phyloP scores from a whole-genome alignment of 768 basidiomycete species.

The Leccinum boreale region DNA sequence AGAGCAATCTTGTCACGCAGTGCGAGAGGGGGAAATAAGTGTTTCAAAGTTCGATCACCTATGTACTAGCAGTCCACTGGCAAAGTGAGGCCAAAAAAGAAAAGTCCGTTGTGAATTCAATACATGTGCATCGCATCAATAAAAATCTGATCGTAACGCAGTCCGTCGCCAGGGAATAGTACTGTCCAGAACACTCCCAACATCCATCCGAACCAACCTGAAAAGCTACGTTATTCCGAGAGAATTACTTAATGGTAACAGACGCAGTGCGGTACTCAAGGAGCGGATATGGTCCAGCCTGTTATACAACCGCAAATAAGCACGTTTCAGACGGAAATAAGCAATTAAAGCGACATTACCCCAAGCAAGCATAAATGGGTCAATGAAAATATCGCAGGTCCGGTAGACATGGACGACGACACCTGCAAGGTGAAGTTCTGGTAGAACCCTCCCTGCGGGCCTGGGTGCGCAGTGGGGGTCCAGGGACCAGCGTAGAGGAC shows the following conservation, averaged over 20 bases:
- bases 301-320: not conserved
- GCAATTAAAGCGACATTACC: constrained; percentile 9
- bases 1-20: not conserved
- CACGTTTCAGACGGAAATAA: not conserved
- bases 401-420: not conserved
- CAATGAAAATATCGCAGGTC: constrained; percentile 29
- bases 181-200: not conserved
- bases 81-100: not conserved
- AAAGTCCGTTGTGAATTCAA: not conserved
- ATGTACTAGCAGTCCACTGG: not conserved
- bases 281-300: constrained; percentile 25
- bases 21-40: not conserved
- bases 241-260: not conserved
- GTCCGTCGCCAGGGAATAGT: not conserved
- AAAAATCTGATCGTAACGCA: not conserved
- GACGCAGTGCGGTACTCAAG: constrained; percentile 28
- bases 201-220: not conserved
- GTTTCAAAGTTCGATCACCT: not conserved
- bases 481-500: constrained; percentile 31
- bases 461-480: constrained; percentile 17
- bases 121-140: not conserved
- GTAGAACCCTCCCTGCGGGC: constrained; percentile 19
- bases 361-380: constrained; percentile 31
- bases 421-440: constrained; percentile 29
- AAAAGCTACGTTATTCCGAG: not conserved